Evolutionary conservation across 768 basidiomycete genomes (phyloP), one percentile per base, ranked within the genome.

Genomic region (Calocera viscosa): DNA sequence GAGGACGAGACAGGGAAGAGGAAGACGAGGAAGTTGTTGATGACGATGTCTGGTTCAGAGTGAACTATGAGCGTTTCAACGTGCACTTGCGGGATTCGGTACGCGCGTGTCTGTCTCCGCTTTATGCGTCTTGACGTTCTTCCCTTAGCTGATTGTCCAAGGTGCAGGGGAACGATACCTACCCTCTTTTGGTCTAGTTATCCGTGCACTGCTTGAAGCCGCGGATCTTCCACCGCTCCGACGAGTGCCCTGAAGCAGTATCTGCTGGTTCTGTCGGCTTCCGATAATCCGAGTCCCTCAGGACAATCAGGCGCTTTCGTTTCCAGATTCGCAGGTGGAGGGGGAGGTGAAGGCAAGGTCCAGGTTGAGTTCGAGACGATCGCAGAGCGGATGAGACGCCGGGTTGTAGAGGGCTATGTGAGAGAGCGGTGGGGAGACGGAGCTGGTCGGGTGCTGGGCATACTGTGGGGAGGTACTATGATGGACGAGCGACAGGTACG

Each of bases 401-500:
- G 83, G 24, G 81, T 92, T 1, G 74, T 95, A 49, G 92, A 94
- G 72, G 83, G 86, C 8, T 83, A 91, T 30, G 82, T 92, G 40
- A 79, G 87, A 71, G 91, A 96, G 72, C 84, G 87, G 71, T 87
- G 93, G 72, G 94, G 94, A 5, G 80, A 84, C 17, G 86, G 88
- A 41, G 93, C 89, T 28, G 86, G 94, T 2, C 82, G 94, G 65
- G 87, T 97, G 49, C 75, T 97, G 65, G 82, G 88, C 53, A 77
- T 95, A 26, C 76, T 97, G 35, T 73, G 90, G 65, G 85, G 88
- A 67, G 86, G 86, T 2, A 93, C 91, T 3, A 96, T 96, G 76
- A 87, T 94, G 82, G 91, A 94, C 70, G 95, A 96, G 77, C 93
- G 94, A 74, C 91, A 93, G 77, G 94, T 91, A 65, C 68, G 82